Conservation (phyloP, 129 eudicot genomes). For the Erigeron canadensis region DNA sequence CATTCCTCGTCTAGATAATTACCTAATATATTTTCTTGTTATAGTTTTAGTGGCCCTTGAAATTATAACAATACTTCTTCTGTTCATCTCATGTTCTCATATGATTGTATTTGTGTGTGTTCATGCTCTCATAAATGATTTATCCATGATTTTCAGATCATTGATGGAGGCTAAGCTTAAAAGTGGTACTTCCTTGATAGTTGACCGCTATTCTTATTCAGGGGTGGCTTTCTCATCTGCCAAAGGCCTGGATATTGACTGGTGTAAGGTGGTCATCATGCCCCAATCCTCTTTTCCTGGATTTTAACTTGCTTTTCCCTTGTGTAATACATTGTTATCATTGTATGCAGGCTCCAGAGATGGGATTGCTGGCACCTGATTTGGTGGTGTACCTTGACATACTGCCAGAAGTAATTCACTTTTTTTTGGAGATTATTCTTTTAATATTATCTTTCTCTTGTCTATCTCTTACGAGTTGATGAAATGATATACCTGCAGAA, state of each 20-base stretch:
- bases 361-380: conserved; percentile 93
- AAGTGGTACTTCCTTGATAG: conserved; percentile 77
- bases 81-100: background rate
- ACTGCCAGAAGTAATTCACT: conserved; percentile 71
- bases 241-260: conserved; percentile 82
- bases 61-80: background rate
- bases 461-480: background rate
- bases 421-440: conserved; percentile 5
- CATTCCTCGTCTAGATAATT: too few species aligned
- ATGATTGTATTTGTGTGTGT: background rate
- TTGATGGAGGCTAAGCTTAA: conserved; percentile 82
- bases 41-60: background rate
- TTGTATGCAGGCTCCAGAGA: conserved; percentile 73
- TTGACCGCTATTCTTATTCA: conserved; percentile 91
- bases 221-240: conserved; percentile 97
- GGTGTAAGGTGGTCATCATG: conserved; percentile 75
- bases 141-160: conserved; percentile 42
- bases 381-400: conserved; percentile 86
- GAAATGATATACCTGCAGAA: conserved; percentile 39
- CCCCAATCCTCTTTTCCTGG: background rate
- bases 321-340: background rate
- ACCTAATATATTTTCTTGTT: background rate
- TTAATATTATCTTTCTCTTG: background rate
- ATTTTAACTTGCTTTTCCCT: background rate
- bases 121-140: background rate